A percentile compares a stretch with the other conserved stretches of the same genome.
Conservation (phyloP, 1,284 basidiomycete species). For the Heterobasidion parviporum region DNA sequence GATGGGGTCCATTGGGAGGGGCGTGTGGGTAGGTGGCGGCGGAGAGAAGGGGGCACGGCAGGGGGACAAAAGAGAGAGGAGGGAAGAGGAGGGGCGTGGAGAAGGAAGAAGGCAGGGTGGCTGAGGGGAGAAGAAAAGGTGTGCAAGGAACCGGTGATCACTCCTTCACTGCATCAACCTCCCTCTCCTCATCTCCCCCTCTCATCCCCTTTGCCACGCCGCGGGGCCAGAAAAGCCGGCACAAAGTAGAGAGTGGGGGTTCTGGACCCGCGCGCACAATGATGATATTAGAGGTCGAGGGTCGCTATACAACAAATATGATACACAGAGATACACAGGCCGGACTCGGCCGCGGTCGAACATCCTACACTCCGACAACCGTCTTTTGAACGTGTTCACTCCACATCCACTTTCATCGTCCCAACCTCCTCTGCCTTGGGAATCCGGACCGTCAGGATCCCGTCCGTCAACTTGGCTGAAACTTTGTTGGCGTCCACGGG, state of each 20-base stretch:
- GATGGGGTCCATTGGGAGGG: slow-evolving; percentile 10
- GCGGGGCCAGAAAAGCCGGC: no score
- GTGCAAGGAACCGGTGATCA: neutral
- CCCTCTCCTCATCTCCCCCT: neutral
- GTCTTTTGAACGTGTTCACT: slow-evolving; percentile 10
- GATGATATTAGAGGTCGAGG: no score
- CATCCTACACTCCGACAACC: no score
- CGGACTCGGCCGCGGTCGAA: no score
- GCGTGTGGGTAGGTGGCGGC: neutral
- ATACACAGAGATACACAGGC: no score
- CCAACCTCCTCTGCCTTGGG: slow-evolving; percentile 52
- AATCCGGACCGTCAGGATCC: slow-evolving; percentile 57
- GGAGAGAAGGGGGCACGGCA: neutral
- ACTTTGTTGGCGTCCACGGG: slow-evolving; percentile 52
- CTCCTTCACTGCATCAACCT: neutral
- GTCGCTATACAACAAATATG: no score
- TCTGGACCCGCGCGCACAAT: no score
- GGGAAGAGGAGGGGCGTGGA: neutral
- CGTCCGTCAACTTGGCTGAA: slow-evolving; percentile 57
- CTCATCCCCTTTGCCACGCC: neutral
- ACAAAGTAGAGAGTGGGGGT: no score
- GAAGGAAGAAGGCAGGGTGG: neutral
- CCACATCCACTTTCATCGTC: slow-evolving; percentile 29
- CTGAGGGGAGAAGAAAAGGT: neutral
- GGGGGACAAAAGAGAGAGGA: neutral